These are phyloP conservation scores for Xylariomycetidae sp. DNA, from an alignment of 2,329 filamentous ascomycete genomes.

Conservation along the genomic window DNA sequence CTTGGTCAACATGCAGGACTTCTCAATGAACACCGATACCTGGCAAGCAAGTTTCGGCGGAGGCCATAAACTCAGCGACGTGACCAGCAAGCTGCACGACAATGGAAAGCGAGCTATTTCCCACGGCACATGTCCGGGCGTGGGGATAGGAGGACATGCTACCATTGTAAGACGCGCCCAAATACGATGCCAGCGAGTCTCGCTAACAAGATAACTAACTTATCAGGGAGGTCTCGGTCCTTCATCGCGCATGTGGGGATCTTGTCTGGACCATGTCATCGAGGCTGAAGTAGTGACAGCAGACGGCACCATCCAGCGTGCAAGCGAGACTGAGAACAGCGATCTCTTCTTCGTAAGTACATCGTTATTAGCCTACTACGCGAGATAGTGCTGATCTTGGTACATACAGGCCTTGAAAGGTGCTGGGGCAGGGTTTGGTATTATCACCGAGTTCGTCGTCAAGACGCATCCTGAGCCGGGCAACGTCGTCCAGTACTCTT, in stretches of 20 bases:
- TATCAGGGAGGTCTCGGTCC: conserved; percentile 51
- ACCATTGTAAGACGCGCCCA: conserved; percentile 40
- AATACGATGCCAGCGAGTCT: too few relatives aligned
- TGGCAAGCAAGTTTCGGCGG: conserved; percentile 53
- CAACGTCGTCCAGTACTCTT: conserved; percentile 55
- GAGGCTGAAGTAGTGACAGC: conserved; percentile 54
- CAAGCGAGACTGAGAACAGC: conserved; percentile 40
- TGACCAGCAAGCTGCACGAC: conserved; percentile 45
- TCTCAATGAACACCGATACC: conserved; percentile 46
- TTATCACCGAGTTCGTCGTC: conserved; percentile 54
- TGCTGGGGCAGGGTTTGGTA: conserved; percentile 51
- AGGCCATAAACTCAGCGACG: conserved; percentile 46
- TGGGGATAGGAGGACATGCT: conserved; percentile 55
- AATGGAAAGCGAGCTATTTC: conserved; percentile 53
- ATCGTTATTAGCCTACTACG: too few relatives aligned
- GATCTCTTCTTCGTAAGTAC: conserved; percentile 49
- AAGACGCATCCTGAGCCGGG: conserved; percentile 52
- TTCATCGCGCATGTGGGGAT: conserved; percentile 57
- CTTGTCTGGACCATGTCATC: conserved; percentile 49
- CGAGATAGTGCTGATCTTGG: too few relatives aligned
- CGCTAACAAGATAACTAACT: too few relatives aligned
- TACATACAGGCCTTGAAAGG: conserved; percentile 45
- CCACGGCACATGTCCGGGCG: conserved; percentile 55
- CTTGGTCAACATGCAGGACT: conserved; percentile 46
- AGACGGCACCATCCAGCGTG: conserved; percentile 45